Percentiles rank a stretch among this genome's conserved stretches.
Evolutionary conservation across 352 stramenopile species (phyloP).

Genomic region (Phytophthora sojae): DNA sequence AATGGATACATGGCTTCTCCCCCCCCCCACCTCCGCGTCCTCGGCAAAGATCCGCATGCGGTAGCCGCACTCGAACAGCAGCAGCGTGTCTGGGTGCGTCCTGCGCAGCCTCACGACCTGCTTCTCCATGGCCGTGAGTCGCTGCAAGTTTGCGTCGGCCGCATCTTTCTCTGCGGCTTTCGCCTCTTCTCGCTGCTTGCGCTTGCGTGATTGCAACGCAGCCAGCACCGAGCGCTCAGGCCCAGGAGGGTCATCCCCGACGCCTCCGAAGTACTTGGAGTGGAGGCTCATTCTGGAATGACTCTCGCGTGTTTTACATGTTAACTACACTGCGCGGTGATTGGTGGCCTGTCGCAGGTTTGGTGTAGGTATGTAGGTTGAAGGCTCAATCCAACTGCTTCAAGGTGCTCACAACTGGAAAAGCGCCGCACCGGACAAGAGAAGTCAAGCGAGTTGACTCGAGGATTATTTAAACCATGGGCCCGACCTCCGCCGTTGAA

Average conservation of each 20-base stretch:
- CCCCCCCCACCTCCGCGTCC: conserved; percentile 55
- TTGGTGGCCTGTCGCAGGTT: background rate
- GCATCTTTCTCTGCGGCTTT: background rate
- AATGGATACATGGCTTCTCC: conserved; percentile 2
- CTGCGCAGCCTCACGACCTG: conserved; percentile 69
- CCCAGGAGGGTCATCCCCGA: background rate
- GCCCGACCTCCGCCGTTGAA: background rate
- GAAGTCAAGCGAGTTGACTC: background rate
- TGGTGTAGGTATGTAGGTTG: background rate
- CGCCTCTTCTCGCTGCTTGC: conserved; percentile 19
- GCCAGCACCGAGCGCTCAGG: background rate
- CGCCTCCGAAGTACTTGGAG: conserved; percentile 6
- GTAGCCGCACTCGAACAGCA: conserved; percentile 87
- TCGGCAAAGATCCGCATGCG: conserved; percentile 80
- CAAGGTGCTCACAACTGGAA: conserved; percentile 18
- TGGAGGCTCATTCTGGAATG: too few species aligned
- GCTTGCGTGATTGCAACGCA: conserved; percentile 19
- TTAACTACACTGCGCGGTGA: background rate
- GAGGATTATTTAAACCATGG: background rate
- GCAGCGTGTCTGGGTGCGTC: conserved; percentile 50
- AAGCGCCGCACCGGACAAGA: conserved; percentile 5
- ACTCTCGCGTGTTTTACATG: too few species aligned
- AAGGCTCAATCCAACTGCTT: background rate
- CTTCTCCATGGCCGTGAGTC: conserved; percentile 77
- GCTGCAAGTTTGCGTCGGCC: background rate